A percentile compares a stretch with the other conserved stretches of the same genome.
phyloP scores from a whole-genome alignment of 768 basidiomycete genomes.

The Mycena haematopus region DNA sequence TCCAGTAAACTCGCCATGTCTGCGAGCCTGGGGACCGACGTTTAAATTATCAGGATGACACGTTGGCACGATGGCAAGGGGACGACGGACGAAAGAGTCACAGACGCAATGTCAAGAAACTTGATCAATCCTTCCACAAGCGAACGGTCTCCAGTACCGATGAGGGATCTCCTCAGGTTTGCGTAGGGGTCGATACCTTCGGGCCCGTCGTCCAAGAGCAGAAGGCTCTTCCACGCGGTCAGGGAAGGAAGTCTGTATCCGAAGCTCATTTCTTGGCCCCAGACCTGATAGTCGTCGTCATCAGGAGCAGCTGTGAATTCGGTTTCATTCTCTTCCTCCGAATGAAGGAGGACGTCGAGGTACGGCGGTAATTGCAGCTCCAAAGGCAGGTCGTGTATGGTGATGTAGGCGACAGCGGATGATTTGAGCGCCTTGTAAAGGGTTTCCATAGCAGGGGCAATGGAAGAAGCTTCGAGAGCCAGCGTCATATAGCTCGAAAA shows the following conservation, averaged over 20 bases:
- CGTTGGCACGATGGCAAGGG: neutral
- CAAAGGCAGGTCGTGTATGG: constrained; percentile 78
- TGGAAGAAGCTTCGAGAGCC: constrained; percentile 69
- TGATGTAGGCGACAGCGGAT: constrained; percentile 77
- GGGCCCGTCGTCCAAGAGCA: constrained; percentile 68
- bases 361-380: constrained; percentile 89
- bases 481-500: constrained; percentile 61
- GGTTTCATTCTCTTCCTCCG: constrained; percentile 61
- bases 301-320: constrained; percentile 58
- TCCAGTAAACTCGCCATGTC: constrained; percentile 84
- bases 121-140: constrained; percentile 75
- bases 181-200: constrained; percentile 63
- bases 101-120: constrained; percentile 75
- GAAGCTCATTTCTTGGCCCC: constrained; percentile 73
- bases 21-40: constrained; percentile 55
- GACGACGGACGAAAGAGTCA: constrained; percentile 74
- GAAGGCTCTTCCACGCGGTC: constrained; percentile 90
- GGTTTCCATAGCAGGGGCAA: constrained; percentile 80
- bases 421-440: constrained; percentile 82
- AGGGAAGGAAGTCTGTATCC: constrained; percentile 80
- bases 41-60: constrained; percentile 5
- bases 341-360: constrained; percentile 73
- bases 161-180: constrained; percentile 63
- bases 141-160: constrained; percentile 67
- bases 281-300: constrained; percentile 56